Evolutionary conservation across 2,329 filamentous ascomycete species (phyloP).

Genomic region (Zasmidium citrigriseum): DNA sequence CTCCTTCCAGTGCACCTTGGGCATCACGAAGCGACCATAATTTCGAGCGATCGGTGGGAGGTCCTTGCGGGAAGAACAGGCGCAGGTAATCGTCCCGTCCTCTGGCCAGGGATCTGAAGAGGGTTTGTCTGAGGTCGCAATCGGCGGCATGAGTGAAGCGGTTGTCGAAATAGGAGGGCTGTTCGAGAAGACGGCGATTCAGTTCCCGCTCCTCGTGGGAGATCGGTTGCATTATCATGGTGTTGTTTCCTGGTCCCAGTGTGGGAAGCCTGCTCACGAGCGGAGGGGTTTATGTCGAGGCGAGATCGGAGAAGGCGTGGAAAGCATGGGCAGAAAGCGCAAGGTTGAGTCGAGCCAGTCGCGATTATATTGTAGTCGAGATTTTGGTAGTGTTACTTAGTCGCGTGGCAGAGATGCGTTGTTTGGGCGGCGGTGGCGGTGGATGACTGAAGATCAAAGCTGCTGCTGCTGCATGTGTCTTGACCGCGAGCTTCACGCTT

Average conservation of each 20-base stretch:
- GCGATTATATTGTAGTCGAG: not conserved
- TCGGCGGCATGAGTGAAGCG: constrained; percentile 73
- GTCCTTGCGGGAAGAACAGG: constrained; percentile 78
- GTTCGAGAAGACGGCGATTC: constrained; percentile 75
- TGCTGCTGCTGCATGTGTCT: not conserved
- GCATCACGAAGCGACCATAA: constrained; percentile 77
- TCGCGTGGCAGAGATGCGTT: not conserved
- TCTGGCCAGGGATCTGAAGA: constrained; percentile 85
- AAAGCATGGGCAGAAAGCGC: not conserved
- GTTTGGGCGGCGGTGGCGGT: not conserved
- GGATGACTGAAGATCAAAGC: not conserved
- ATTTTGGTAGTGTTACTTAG: not conserved
- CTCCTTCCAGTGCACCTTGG: constrained; percentile 89
- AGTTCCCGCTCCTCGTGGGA: constrained; percentile 72
- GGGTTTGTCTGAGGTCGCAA: constrained; percentile 70
- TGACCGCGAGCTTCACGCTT: not conserved
- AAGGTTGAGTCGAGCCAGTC: not conserved
- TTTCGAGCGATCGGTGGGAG: constrained; percentile 27
- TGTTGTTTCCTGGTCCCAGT: not conserved
- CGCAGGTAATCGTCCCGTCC: constrained; percentile 72
- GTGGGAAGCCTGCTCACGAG: not conserved
- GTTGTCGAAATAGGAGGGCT: constrained; percentile 72
- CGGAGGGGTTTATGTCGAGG: not conserved
- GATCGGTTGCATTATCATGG: constrained; percentile 16
- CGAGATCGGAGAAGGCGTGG: not conserved